These are phyloP conservation scores for Corylus heterophylla DNA, from an alignment of 306 rosid genomes.

Conservation along the genomic window DNA sequence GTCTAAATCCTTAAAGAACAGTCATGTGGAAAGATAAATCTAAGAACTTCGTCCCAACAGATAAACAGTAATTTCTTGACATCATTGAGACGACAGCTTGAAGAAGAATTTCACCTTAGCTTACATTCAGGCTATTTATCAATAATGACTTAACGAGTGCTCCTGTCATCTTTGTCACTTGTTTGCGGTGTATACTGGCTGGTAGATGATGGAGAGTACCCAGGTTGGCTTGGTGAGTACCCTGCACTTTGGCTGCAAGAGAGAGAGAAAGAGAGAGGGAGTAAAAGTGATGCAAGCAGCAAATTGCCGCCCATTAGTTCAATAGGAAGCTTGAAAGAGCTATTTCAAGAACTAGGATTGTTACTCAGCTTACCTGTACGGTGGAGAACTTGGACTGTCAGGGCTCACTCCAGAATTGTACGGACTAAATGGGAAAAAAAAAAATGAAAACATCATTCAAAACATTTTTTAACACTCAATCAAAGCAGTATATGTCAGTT, in stretches of 20 bases:
- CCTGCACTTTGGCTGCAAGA: conserved; percentile 89
- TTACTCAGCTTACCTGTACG: conserved; percentile 60
- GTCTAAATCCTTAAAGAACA: neutral
- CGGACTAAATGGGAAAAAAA: conserved; percentile 54
- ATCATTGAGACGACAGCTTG: conserved; percentile 5
- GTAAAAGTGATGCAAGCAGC: conserved; percentile 14
- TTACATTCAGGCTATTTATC: conserved; percentile 1
- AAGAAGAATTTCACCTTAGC: conserved; percentile 19
- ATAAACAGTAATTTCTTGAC: neutral
- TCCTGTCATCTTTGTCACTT: conserved; percentile 61
- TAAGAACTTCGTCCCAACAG: neutral
- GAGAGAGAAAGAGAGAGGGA: neutral
- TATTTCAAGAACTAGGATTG: neutral
- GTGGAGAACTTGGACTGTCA: conserved; percentile 93
- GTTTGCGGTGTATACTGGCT: conserved; percentile 96
- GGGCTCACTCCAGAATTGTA: conserved; percentile 83
- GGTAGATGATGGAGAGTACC: conserved; percentile 93
- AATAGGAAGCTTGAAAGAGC: neutral
- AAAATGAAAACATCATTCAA: conserved; percentile 9
- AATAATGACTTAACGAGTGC: conserved; percentile 45
- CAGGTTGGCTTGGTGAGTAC: conserved; percentile 97
- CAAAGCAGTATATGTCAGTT: neutral
- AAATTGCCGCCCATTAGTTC: conserved; percentile 5
- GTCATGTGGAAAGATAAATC: neutral
- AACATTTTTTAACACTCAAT: conserved; percentile 1